These are phyloP conservation scores for Fragaria iinumae DNA, from an alignment of 306 rosid genomes.

Conservation along the genomic window DNA sequence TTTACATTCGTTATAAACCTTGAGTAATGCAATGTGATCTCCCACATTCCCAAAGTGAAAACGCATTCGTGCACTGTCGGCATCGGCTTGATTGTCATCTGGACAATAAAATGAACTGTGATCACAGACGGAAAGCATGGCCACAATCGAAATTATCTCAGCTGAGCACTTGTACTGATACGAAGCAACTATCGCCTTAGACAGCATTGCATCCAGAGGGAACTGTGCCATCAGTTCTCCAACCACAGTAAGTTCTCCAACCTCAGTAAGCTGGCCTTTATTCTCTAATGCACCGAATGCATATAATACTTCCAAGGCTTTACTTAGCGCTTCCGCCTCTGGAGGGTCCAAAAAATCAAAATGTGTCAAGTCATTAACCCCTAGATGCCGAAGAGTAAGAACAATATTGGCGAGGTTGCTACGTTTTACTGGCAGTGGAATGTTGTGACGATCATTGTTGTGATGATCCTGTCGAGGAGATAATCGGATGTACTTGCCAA, in stretches of 20 bases:
- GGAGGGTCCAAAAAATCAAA: constrained; percentile 95
- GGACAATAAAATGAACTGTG: constrained; percentile 58
- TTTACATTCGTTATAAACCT: constrained; percentile 83
- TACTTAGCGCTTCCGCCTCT: constrained; percentile 69
- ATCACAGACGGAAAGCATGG: constrained; percentile 86
- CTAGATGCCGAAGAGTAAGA: constrained; percentile 62
- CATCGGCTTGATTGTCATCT: constrained; percentile 77
- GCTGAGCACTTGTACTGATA: constrained; percentile 76
- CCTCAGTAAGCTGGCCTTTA: constrained; percentile 76
- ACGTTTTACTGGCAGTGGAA: constrained; percentile 62
- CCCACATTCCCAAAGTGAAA: constrained; percentile 86
- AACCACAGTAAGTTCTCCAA: constrained; percentile 79
- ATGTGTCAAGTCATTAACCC: constrained; percentile 50
- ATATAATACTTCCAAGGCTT: constrained; percentile 75
- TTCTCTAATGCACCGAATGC: constrained; percentile 67
- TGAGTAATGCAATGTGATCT: constrained; percentile 74
- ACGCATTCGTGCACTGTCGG: constrained; percentile 78
- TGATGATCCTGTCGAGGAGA: constrained; percentile 47
- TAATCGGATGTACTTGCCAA: constrained; percentile 62
- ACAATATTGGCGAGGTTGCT: constrained; percentile 86
- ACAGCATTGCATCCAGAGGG: constrained; percentile 89
- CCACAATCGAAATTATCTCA: constrained; percentile 72
- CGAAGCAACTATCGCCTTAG: constrained; percentile 86
- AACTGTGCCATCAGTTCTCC: constrained; percentile 93
- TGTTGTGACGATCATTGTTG: constrained; percentile 30